Conservation (phyloP, 2,329 filamentous ascomycete genomes). For the Venturia carpophila region DNA sequence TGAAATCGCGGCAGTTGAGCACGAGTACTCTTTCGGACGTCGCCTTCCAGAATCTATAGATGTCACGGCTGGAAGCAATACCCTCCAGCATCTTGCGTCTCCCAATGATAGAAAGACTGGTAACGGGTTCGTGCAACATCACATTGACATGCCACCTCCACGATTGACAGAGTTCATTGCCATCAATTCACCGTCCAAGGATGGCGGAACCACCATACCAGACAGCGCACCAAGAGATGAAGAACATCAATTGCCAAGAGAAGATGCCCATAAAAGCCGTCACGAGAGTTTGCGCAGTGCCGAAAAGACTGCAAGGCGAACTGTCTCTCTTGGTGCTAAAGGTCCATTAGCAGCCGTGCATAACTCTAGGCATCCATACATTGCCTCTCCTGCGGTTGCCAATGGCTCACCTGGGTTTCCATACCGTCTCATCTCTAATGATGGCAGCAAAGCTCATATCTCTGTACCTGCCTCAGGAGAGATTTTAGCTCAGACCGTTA, state of each 20-base stretch:
- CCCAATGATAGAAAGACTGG: not conserved
- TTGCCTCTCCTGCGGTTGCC: constrained; percentile 1
- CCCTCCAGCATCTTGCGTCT: not conserved
- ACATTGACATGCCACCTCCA: not conserved
- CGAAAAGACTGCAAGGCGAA: not conserved
- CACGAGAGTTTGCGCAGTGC: not conserved
- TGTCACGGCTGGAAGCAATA: not conserved
- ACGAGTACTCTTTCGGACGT: not conserved
- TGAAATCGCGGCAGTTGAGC: not conserved
- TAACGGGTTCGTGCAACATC: not conserved
- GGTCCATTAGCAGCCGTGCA: not conserved
- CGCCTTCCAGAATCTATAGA: constrained; percentile 1
- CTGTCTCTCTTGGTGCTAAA: not conserved
- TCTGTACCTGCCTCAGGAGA: not conserved
- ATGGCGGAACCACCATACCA: not conserved
- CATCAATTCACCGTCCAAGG: not conserved
- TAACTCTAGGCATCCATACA: not conserved
- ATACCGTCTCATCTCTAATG: not conserved
- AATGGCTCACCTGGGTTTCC: constrained; percentile 11
- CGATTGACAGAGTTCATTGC: not conserved
- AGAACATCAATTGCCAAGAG: not conserved
- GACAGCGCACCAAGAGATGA: not conserved
- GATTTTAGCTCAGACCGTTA: not conserved
- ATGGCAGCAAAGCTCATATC: not conserved
- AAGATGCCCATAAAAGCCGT: not conserved